Evolutionary conservation across 768 basidiomycete genomes (phyloP), one percentile per base, ranked within the genome.

Genomic region (Amanita inopinata): DNA sequence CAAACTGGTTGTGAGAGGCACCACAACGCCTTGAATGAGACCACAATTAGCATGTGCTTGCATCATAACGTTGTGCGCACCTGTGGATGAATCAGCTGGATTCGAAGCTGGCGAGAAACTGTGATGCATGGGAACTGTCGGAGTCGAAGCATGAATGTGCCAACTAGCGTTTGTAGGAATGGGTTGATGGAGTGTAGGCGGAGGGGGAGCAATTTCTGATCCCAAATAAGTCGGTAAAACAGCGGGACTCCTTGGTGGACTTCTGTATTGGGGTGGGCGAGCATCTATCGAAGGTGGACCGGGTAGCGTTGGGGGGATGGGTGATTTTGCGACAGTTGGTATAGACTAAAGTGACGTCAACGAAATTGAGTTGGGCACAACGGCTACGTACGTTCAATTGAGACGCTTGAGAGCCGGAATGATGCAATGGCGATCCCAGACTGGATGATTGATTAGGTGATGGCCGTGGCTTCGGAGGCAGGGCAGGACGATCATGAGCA

Each of bases 1-100:
- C 18, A 84, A 60, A 63, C 81, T 76, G 22, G 75, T 70, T 47
- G 61, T 54, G 50, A 71, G 63, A 43, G 56, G 45, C 40, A 51
- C 53, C 46, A 51, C 22, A 7, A 43, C 47, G 39, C 51, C 43
- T 52, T 50, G 38, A 46, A 18, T 15, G 24, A 10, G 5, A 8
- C 5, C 5, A 12, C 33, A 34, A n/a, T 37, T 11, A 15, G 11
- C 9, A 15, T 17, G 9, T 17, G 32, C 2, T 18, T 24, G 33
- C 33, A 15, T 11, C 17, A 23, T n/a, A 33, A 2, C 27, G 15
- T 17, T 4, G 18, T 19, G 30, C 8, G 12, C 15, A 5, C 24
- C 25, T 17, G 28, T 15, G 27, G 11, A 4, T 24, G 19, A 4
- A 20, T 31, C 20, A 38, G 11, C 9, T 24, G 19, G 4, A 20